These are phyloP conservation scores for Aegilops umbellulata DNA, from an alignment of 176 grass and related monocot species.

Conservation along the genomic window DNA sequence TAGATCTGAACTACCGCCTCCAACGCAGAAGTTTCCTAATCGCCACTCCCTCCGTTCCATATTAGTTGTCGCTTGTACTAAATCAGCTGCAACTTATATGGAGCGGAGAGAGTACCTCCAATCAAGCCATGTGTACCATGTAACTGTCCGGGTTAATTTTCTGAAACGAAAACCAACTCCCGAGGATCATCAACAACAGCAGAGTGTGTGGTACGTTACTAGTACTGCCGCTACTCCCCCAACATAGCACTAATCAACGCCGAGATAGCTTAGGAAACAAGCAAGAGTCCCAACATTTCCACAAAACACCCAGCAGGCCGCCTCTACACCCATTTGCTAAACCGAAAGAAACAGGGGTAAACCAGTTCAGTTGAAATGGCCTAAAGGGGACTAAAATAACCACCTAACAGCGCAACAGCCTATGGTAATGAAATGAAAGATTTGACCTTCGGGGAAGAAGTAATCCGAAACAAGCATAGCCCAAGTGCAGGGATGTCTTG, in stretches of 20 bases:
- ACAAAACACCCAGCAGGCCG: background rate
- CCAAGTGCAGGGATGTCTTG: background rate
- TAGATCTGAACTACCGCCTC: conserved; percentile 11
- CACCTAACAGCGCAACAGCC: background rate
- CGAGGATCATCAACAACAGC: background rate
- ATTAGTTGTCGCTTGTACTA: too few species aligned
- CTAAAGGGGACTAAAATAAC: too few species aligned
- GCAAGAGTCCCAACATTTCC: background rate
- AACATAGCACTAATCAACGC: conserved; percentile 26
- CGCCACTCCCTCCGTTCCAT: background rate
- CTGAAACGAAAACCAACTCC: background rate
- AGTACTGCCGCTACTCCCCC: background rate
- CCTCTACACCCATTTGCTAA: background rate
- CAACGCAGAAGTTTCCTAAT: background rate
- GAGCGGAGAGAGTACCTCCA: background rate
- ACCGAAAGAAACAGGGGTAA: background rate
- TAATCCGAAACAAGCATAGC: background rate
- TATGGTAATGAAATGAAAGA: background rate
- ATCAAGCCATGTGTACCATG: conserved; percentile 12
- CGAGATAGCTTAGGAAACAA: conserved; percentile 20
- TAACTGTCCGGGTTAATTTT: background rate
- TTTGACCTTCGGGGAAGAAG: background rate
- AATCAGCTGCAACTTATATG: too few species aligned
- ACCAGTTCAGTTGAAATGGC: background rate
- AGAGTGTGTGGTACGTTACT: background rate